These are phyloP conservation scores for Typha latifolia DNA, from an alignment of 176 grass and related monocot genomes.

Conservation along the genomic window DNA sequence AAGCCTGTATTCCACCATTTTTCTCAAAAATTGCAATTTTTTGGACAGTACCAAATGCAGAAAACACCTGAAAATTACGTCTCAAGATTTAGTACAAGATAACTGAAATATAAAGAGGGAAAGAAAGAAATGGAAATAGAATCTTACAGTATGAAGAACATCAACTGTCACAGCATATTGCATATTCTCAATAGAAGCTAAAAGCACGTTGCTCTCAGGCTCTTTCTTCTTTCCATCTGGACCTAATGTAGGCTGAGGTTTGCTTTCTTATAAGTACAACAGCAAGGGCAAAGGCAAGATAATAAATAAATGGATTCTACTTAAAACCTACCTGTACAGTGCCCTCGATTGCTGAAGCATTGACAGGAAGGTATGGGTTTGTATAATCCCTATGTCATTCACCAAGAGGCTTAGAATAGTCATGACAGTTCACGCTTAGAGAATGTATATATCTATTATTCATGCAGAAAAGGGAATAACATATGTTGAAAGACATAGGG, in stretches of 20 bases:
- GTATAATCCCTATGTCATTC: constrained; percentile 71
- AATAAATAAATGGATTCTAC: constrained; percentile 13
- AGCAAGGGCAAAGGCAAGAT: constrained; percentile 11
- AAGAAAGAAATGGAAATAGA: constrained; percentile 1
- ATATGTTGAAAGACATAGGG: no score
- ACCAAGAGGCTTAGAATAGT: constrained; percentile 3
- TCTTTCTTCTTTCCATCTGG: constrained; percentile 76
- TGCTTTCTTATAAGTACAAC: constrained; percentile 4
- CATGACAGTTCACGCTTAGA: no score
- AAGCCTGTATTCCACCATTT: constrained; percentile 81
- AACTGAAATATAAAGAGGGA: not conserved
- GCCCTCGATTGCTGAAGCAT: constrained; percentile 72
- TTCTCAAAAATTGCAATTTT: constrained; percentile 99
- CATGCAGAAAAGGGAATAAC: no score
- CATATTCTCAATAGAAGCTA: constrained; percentile 90
- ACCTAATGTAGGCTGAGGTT: constrained; percentile 50
- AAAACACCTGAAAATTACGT: constrained; percentile 57
- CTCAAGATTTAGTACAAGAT: not conserved
- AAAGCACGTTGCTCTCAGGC: constrained; percentile 89
- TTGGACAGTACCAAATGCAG: constrained; percentile 76
- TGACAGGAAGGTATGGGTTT: constrained; percentile 93
- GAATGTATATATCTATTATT: no score
- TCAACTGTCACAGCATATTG: constrained; percentile 84
- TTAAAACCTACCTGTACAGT: constrained; percentile 54
- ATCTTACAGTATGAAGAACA: constrained; percentile 86